phyloP scores from a whole-genome alignment of 495 filamentous ascomycete genomes.

The Talaromyces adpressus region DNA sequence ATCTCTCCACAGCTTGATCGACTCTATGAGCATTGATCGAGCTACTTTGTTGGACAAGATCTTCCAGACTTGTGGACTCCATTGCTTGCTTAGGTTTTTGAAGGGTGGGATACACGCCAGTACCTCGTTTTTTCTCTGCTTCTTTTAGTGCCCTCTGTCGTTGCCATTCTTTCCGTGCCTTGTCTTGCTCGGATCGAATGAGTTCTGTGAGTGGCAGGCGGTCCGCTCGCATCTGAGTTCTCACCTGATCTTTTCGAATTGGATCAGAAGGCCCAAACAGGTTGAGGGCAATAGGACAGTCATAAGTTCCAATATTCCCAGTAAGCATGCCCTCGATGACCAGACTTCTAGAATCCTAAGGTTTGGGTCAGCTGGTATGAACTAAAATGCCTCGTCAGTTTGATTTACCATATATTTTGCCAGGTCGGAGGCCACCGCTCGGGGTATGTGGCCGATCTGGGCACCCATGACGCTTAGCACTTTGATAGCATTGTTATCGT shows the following conservation, averaged over 20 bases:
- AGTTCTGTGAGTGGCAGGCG: constrained; percentile 44
- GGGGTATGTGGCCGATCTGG: constrained; percentile 79
- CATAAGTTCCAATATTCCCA: constrained; percentile 54
- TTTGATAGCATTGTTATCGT: constrained; percentile 73
- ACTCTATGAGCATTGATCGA: constrained; percentile 63
- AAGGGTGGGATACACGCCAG: no score
- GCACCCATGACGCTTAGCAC: constrained; percentile 69
- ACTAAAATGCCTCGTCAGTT: neutral
- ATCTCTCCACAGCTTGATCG: constrained; percentile 60
- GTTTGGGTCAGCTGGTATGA: neutral
- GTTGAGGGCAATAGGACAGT: constrained; percentile 62
- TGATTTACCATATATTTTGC: constrained; percentile 59
- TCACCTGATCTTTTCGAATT: constrained; percentile 40
- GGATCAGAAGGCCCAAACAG: constrained; percentile 61
- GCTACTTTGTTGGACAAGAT: constrained; percentile 61
- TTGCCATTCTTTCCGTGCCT: constrained; percentile 11
- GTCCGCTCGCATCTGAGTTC: constrained; percentile 54
- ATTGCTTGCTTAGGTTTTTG: constrained; percentile 9
- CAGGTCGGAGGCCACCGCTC: constrained; percentile 57
- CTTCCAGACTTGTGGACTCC: constrained; percentile 40
- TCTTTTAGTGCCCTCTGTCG: constrained; percentile 31
- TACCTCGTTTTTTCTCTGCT: constrained; percentile 29
- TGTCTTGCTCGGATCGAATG: constrained; percentile 25
- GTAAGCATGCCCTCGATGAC: constrained; percentile 60
- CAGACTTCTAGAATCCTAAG: constrained; percentile 42